Conservation (phyloP, 2,329 filamentous ascomycete species). For the Alternaria conjuncta region DNA sequence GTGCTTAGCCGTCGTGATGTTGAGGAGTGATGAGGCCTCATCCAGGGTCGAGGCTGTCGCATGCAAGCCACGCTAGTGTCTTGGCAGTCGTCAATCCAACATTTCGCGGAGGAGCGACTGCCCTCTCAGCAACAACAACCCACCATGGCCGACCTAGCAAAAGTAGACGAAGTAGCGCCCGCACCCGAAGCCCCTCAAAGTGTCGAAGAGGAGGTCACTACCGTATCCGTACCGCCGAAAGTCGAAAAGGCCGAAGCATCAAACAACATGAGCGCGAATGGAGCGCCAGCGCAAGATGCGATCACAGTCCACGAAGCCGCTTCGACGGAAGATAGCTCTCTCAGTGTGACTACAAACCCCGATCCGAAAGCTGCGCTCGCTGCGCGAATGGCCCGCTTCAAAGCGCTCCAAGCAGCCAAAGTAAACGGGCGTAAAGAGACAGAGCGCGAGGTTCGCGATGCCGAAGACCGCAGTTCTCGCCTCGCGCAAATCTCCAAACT, state of each 20-base stretch:
- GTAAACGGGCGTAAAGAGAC: slow-evolving; percentile 67
- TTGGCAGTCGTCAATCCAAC: slow-evolving; percentile 24
- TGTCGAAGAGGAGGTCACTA: neutral
- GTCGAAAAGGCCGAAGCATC: slow-evolving; percentile 4
- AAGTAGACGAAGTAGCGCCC: slow-evolving; percentile 10
- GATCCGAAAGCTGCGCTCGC: slow-evolving; percentile 44
- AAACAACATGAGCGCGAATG: slow-evolving; percentile 9
- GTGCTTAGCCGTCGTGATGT: neutral
- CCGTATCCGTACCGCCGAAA: neutral
- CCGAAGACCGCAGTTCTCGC: slow-evolving; percentile 37
- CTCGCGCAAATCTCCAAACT: slow-evolving; percentile 72
- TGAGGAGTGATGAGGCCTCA: neutral
- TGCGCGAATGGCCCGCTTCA: slow-evolving; percentile 73
- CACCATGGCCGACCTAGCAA: slow-evolving; percentile 31
- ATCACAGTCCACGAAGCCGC: neutral
- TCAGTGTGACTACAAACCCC: slow-evolving; percentile 4
- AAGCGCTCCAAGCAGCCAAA: slow-evolving; percentile 78
- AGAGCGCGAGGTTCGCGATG: slow-evolving; percentile 46
- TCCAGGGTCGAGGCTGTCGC: neutral
- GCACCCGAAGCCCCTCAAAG: neutral
- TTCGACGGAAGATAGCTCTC: slow-evolving; percentile 8
- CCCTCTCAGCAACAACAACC: slow-evolving; percentile 2
- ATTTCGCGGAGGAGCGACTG: slow-evolving; percentile 9
- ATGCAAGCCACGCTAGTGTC: slow-evolving; percentile 12
- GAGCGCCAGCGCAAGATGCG: slow-evolving; percentile 8